Evolutionary conservation across 495 filamentous ascomycete species (phyloP), one percentile per base, ranked within the genome.

Genomic region (Penicillium cataractarum): DNA sequence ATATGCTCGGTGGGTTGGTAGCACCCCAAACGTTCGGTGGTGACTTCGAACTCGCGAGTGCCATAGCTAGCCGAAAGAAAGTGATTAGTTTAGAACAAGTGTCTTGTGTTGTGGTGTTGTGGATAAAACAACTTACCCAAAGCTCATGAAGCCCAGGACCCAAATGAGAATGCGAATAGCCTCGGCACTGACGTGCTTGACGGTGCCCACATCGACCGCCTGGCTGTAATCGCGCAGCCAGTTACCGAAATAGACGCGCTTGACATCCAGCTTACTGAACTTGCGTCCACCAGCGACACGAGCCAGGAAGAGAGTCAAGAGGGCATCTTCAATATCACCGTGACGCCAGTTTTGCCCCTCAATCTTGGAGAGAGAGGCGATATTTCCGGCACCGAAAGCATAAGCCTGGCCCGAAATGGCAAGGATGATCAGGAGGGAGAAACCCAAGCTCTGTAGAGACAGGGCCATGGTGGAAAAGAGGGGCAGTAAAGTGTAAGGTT

Each of bases 261-360:
- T 90, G 61, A 96, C 90, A 75, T 89, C 90, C 66, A 96, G 83
- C 77, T 93, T 93, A 78, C 85, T 83, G 72, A 97, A 97, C 65
- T 92, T 94, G 80, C 90, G 89, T 65, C 90, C 90, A 61, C 91
- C 90, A 40, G 88, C 87, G 57, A 85, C 86, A 54, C 84, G 82
- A n/a, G 92, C 87, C 83, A 95, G 89, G 57, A 88, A 71, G 29
- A 97, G 77, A 50, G 79, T 84, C 59, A 96, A 85, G 21, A 97
- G 83, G 32, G 89, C 86, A 81, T 97, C 93, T 83, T 97, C 93
- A 70, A 97, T 95, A 65, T 82, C 80, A 61, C 93, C 93, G 87
- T 97, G 93, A 50, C 93, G 92, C 91, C 91, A 97, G 73, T 96
- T 96, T 64, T 87, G 78, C 59, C 92, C 93, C 70, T 93, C 92